Evolutionary conservation across 1,139 yeast genomes (phyloP).

Genomic region (Sugiyamaella novakii): DNA sequence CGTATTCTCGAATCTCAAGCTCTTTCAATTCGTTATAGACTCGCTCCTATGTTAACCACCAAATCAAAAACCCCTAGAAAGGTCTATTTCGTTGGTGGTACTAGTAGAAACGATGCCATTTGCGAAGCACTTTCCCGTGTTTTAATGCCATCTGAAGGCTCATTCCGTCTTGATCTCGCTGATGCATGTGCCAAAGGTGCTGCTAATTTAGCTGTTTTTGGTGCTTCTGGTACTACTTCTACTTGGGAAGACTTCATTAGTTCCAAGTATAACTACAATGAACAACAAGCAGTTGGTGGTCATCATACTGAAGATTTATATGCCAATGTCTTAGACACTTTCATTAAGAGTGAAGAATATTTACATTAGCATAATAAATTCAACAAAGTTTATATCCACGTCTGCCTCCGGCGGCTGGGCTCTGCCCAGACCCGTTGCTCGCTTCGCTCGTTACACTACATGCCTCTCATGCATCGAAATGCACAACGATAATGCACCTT

Average conservation of each 20-base stretch:
- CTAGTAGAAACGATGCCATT: slow-evolving; percentile 70
- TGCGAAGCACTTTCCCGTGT: slow-evolving; percentile 70
- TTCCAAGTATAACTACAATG: slow-evolving; percentile 4
- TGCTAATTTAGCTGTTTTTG: slow-evolving; percentile 83
- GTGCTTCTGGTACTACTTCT: slow-evolving; percentile 29
- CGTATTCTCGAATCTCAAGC: slow-evolving; percentile 88
- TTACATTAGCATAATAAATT: slow-evolving; percentile 5
- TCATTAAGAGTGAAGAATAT: slow-evolving; percentile 23
- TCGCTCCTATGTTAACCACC: slow-evolving; percentile 66
- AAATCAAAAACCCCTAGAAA: slow-evolving; percentile 57
- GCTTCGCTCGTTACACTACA: slow-evolving; percentile 8
- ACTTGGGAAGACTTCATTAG: slow-evolving; percentile 31
- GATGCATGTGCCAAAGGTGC: slow-evolving; percentile 97
- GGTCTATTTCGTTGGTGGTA: slow-evolving; percentile 86
- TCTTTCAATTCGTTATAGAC: slow-evolving; percentile 74
- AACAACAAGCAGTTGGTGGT: slow-evolving; percentile 10
- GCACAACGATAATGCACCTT: too few species aligned
- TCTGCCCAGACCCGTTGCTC: slow-evolving; percentile 16
- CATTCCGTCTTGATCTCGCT: slow-evolving; percentile 72
- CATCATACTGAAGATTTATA: slow-evolving; percentile 13
- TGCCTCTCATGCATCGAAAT: too few species aligned
- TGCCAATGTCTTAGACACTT: slow-evolving; percentile 18
- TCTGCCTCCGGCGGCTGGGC: slow-evolving; percentile 15
- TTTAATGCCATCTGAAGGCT: slow-evolving; percentile 63
- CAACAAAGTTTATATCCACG: neutral